Percentiles rank a stretch among this genome's conserved stretches.
Conservation (phyloP, 345 rosid species). For the Populus simonii region DNA sequence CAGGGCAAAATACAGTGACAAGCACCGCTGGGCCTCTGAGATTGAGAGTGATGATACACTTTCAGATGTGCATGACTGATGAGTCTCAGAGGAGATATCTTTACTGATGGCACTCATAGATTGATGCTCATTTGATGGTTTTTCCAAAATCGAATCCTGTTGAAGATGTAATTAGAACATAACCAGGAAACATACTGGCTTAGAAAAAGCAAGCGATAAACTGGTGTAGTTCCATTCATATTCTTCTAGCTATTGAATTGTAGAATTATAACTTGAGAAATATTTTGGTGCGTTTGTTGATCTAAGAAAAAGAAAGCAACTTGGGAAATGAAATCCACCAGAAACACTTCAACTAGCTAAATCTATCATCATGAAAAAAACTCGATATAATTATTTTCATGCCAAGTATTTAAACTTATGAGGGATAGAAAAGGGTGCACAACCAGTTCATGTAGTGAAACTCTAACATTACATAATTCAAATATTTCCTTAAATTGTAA, state of each 20-base stretch:
- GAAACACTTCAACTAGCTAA: too few species aligned
- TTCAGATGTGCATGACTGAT: slow-evolving; percentile 36
- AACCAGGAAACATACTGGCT: neutral
- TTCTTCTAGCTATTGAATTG: too few species aligned
- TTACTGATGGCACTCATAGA: slow-evolving; percentile 34
- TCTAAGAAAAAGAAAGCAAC: too few species aligned
- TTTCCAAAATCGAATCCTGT: slow-evolving; percentile 56
- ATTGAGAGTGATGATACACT: slow-evolving; percentile 42
- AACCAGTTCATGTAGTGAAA: too few species aligned
- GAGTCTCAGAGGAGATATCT: slow-evolving; percentile 44
- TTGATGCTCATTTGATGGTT: slow-evolving; percentile 41
- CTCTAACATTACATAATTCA: too few species aligned
- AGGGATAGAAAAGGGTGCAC: neutral
- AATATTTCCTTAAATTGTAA: too few species aligned
- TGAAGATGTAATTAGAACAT: slow-evolving; percentile 1
- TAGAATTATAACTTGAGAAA: too few species aligned
- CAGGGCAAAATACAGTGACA: slow-evolving; percentile 91
- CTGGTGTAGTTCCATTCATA: too few species aligned
- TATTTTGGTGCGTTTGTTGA: too few species aligned
- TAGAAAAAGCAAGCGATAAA: neutral
- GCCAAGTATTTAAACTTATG: neutral
- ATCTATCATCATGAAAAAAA: neutral
- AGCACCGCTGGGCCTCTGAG: slow-evolving; percentile 76
- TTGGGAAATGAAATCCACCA: too few species aligned
- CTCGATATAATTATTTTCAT: neutral